phyloP scores from a whole-genome alignment of 208 protist genomes.

The Trypanosoma platydactyli region DNA sequence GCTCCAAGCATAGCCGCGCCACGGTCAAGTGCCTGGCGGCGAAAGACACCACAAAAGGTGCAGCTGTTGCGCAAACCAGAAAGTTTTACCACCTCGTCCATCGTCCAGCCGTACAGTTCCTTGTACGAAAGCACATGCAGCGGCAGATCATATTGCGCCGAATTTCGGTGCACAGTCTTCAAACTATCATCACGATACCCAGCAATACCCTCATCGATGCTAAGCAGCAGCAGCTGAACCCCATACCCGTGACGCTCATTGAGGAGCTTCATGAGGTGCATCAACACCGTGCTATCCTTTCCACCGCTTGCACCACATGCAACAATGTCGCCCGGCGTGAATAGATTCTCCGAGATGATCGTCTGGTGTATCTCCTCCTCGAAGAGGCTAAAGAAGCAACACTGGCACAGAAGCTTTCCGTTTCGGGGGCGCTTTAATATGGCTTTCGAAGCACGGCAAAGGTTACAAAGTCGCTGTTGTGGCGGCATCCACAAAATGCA shows the following conservation, averaged over 20 bases:
- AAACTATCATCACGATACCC: constrained; percentile 98
- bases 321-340: constrained; percentile 89
- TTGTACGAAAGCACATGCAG: constrained; percentile 95
- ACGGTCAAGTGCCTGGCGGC: constrained; percentile 95
- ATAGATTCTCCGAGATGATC: constrained; percentile 91
- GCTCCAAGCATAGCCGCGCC: constrained; percentile 88
- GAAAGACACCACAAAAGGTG: constrained; percentile 98
- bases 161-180: constrained; percentile 95
- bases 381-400: constrained; percentile 95
- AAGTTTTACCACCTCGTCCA: constrained; percentile 96
- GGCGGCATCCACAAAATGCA: constrained; percentile 2
- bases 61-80: constrained; percentile 95
- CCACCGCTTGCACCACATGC: constrained; percentile 96
- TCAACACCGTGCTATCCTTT: constrained; percentile 97
- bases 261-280: constrained; percentile 92
- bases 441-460: constrained; percentile 49
- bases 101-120: constrained; percentile 97
- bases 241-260: constrained; percentile 94
- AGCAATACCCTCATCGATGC: constrained; percentile 98
- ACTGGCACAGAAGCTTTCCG: constrained; percentile 88
- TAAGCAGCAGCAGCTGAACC: constrained; percentile 93
- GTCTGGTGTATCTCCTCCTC: constrained; percentile 96
- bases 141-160: constrained; percentile 90
- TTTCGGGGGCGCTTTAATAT: constrained; percentile 91
- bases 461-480: constrained; percentile 40